Evolutionary conservation across 164 flowering plant genomes (phyloP).

Genomic region (Taxillus chinensis): DNA sequence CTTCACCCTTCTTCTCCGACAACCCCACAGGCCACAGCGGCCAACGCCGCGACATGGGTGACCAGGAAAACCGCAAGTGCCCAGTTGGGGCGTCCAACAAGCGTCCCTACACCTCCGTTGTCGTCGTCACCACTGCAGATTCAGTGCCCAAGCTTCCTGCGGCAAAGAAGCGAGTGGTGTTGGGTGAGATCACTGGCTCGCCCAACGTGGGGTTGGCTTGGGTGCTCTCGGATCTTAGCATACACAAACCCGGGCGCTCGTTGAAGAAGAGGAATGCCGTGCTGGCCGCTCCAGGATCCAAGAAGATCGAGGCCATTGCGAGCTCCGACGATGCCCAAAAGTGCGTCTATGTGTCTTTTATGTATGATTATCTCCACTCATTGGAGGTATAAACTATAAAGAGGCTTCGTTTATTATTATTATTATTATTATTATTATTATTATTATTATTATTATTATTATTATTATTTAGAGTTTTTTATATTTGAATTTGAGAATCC

Average conservation of each 20-base stretch:
- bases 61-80: conserved; percentile 19
- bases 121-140: not conserved
- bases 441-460: too few species aligned
- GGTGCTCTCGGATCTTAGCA: not conserved
- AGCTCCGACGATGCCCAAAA: conserved; percentile 11
- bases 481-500: too few species aligned
- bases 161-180: conserved; percentile 31
- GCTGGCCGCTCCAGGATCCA: not conserved
- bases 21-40: too few species aligned
- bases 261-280: conserved; percentile 7
- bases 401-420: too few species aligned
- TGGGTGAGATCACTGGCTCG: conserved; percentile 42
- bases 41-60: conserved; percentile 13
- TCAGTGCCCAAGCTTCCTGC: not conserved
- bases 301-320: not conserved
- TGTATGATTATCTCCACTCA: conserved; percentile 36
- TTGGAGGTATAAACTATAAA: conserved; percentile 44
- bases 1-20: too few species aligned
- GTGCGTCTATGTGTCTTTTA: conserved; percentile 24
- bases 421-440: too few species aligned
- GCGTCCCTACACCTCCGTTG: conserved; percentile 14
- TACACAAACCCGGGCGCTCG: conserved; percentile 12
- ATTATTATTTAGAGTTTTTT: too few species aligned
- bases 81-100: conserved; percentile 29
- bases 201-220: conserved; percentile 5